Conservation (phyloP, 768 basidiomycete species). For the Tephrocybe sp. region DNA sequence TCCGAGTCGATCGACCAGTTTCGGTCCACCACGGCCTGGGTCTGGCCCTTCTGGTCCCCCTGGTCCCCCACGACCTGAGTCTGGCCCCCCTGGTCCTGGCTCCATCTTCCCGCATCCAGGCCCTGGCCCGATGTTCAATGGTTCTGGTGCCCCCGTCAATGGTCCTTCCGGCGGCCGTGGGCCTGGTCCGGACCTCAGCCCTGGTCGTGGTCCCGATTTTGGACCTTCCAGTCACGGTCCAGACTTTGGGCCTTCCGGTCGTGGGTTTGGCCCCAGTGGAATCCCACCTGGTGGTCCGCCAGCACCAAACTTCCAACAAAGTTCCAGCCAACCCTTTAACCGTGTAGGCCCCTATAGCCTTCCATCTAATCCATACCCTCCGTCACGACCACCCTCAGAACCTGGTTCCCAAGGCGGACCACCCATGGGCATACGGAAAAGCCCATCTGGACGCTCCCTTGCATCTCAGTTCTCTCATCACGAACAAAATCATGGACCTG, state of each 20-base stretch:
- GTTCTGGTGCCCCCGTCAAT: background rate
- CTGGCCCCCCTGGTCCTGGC: slow-evolving; percentile 2
- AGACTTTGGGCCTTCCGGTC: background rate
- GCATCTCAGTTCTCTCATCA: slow-evolving; percentile 48
- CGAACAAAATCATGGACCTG: slow-evolving; percentile 25
- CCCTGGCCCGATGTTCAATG: background rate
- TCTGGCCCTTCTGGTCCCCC: background rate
- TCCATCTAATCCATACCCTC: slow-evolving; percentile 22
- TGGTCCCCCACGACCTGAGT: background rate
- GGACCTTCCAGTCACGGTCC: slow-evolving; percentile 12
- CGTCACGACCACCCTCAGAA: slow-evolving; percentile 46
- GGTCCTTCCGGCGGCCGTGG: background rate
- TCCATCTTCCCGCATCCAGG: background rate
- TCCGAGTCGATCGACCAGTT: slow-evolving; percentile 3
- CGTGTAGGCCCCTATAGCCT: slow-evolving; percentile 18
- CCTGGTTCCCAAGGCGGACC: slow-evolving; percentile 32
- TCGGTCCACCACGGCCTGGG: background rate
- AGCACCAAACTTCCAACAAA: slow-evolving; percentile 17
- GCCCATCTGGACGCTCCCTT: slow-evolving; percentile 58
- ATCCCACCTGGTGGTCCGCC: slow-evolving; percentile 9
- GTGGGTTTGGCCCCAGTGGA: slow-evolving; percentile 6
- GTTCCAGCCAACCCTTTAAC: slow-evolving; percentile 13
- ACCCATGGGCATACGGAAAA: slow-evolving; percentile 41
- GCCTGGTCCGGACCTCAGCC: background rate
- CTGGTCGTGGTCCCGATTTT: slow-evolving; percentile 4